Base-by-base conservation (phyloP, 768 basidiomycete species). In the Myochromella boudieri region DNA sequence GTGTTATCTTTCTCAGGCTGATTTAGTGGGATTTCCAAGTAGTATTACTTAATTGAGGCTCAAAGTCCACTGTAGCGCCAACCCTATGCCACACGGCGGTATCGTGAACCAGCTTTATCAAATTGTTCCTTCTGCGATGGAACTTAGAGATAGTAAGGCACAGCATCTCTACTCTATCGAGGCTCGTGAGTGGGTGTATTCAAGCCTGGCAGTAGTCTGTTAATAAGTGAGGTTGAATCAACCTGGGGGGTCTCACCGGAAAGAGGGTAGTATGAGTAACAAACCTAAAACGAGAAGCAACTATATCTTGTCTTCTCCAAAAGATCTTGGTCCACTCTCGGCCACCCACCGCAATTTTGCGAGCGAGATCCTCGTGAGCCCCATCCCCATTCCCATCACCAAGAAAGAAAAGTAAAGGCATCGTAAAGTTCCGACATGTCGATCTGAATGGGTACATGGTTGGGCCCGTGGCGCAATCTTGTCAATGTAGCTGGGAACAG, bases 351-450 rank as follows among this genome's bases (percentile, higher is more conserved):
- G 82, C 87, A 28, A 88, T 85, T 44, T 69, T 74, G 36, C 60
- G 59, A 1, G 78, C 86, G 36, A 83, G 58, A 4, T 66, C 77
- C 25, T 86, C 84, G 49, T 88, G 84, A 0, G 69, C 78, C 6
- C 70, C 70, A 17, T 72, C 66, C 7, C 78, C 77, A 24, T 73
- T 60, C 0, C 74, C 74, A 44, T 76, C 73, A 0, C 85, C 84
- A 0, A 79, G 76, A 62, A 91, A 90, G 70, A 92, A 91, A 1
- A 78, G 67, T 26, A 88, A 74, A 2, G 1, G 78, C 66, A 54
- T 91, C 89, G 64, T 83, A 78, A 7, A 91, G 58, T 58, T 90
- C 86, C 0, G 76, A 69, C 21, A 82, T 74, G 51, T 83, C 81
- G 1, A 78, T 58, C 54, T 82, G 79, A 8, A 88, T 67, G 1